These are phyloP conservation scores for Serendipita indica DNA, from an alignment of 768 basidiomycete species.

Conservation along the genomic window DNA sequence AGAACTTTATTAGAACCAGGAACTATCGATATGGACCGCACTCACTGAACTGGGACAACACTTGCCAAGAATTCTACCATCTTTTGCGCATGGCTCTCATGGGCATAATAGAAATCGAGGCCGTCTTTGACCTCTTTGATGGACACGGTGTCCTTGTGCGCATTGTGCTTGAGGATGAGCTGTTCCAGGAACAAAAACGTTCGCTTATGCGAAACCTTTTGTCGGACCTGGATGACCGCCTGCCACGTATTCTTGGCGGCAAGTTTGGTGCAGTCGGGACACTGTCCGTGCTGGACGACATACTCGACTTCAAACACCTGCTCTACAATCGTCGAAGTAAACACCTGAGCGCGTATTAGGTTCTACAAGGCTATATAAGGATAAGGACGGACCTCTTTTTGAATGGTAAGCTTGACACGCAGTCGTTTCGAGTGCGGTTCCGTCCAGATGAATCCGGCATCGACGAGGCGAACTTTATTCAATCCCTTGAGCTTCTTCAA, in stretches of 20 bases:
- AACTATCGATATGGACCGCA: conserved; percentile 9
- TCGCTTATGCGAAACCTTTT: conserved; percentile 95
- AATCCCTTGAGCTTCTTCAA: conserved; percentile 89
- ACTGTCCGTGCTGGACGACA: conserved; percentile 88
- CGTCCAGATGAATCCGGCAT: conserved; percentile 98
- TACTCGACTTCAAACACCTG: conserved; percentile 97
- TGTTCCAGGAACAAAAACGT: conserved; percentile 97
- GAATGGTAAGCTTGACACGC: conserved; percentile 86
- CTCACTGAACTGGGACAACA: conserved; percentile 78
- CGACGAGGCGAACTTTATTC: conserved; percentile 88
- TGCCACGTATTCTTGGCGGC: conserved; percentile 99
- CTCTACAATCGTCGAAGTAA: conserved; percentile 89
- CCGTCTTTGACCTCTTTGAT: conserved; percentile 91
- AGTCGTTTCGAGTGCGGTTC: conserved; percentile 94
- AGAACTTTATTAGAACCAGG: background rate
- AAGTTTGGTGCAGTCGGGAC: conserved; percentile 81
- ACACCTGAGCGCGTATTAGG: conserved; percentile 35
- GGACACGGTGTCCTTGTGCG: conserved; percentile 89
- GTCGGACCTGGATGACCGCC: conserved; percentile 93
- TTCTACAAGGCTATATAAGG: background rate
- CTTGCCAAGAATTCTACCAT: conserved; percentile 89
- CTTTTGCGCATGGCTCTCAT: conserved; percentile 80
- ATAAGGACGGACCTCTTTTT: conserved; percentile 68
- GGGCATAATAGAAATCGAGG: conserved; percentile 91
- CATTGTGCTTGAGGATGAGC: conserved; percentile 88